Evolutionary conservation across 352 stramenopile genomes (phyloP), one percentile per base, ranked within the genome.

Genomic region (Pythium pectinolyticum): DNA sequence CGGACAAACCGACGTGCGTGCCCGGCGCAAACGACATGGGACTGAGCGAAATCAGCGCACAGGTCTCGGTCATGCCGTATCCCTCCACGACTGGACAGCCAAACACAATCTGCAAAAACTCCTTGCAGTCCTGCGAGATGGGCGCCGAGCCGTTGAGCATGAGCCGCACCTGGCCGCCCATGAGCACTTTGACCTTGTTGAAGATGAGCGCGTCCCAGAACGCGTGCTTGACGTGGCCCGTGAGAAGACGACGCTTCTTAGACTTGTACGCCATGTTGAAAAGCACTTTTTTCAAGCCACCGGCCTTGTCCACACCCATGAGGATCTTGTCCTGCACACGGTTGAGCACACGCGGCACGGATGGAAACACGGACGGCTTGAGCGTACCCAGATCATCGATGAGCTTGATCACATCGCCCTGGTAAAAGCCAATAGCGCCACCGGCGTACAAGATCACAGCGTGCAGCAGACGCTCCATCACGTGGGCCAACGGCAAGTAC

Each of bases 121-220:
- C 89, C 75, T 98, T 96, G 24, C 98, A 93, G 25, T 96, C 90
- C 34, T 84, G 72, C 19, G 90, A 87, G 37, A 99, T 77, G 1
- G 96, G 96, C 10, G 97, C 96, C 0, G 92, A 98, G 20, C 94
- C 97, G 40, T 81, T 98, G 6, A 98, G 77, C 73, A 99, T 94
- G 11, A 97, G 58, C 7, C 89, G 80, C 53, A 97, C 69, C 27
- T 85, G 74, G 41, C 96, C 90, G 17, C 97, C 97, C 15, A 99
- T 69, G 17, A 87, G 82, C 32, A 74, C 81, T 68, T 98, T 95
- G 43, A 98, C 82, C 69, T 98, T 98, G 66, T 87, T 87, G 61
- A 99, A 99, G 47, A 99, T 80, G 28, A 99, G 69, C 41, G 78
- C 73, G 80, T 99, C 96, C 84, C 95, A 99, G 34, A 99, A 73